Conservation (phyloP, 345 rosid species). For the Eucalyptus globulus region DNA sequence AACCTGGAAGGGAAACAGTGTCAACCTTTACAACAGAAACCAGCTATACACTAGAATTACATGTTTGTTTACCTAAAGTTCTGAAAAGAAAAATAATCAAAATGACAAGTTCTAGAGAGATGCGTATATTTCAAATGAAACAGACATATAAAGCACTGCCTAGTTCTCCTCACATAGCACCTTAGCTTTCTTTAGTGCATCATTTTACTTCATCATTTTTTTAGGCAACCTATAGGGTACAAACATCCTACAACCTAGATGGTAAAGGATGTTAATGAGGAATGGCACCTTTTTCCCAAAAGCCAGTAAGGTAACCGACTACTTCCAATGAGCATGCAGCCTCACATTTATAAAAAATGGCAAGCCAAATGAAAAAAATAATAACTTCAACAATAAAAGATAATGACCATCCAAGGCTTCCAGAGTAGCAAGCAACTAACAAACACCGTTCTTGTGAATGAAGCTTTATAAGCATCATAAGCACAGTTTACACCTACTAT, state of each 20-base stretch:
- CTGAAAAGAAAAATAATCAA: not conserved
- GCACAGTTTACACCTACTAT: not conserved
- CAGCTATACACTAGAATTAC: not conserved
- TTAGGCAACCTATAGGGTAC: not conserved
- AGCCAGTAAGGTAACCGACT: not conserved
- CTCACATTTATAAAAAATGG: not conserved
- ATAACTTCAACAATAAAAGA: not conserved
- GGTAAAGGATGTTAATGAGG: not conserved
- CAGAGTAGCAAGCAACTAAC: not conserved
- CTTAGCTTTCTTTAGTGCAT: not conserved
- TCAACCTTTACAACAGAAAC: not conserved
- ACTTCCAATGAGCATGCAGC: not conserved
- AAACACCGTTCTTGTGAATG: not conserved
- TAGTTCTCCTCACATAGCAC: not conserved
- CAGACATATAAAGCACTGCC: not conserved
- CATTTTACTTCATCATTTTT: not conserved
- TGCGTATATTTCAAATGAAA: not conserved
- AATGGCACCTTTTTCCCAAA: not conserved
- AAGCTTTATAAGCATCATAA: not conserved
- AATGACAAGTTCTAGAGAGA: not conserved
- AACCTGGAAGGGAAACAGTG: constrained; percentile 18
- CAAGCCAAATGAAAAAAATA: not conserved
- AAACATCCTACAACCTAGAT: not conserved
- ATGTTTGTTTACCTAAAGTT: not conserved
- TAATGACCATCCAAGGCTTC: not conserved